These are phyloP conservation scores for Suhomyces kunorum DNA, from an alignment of 1,139 yeast species.

Conservation along the genomic window DNA sequence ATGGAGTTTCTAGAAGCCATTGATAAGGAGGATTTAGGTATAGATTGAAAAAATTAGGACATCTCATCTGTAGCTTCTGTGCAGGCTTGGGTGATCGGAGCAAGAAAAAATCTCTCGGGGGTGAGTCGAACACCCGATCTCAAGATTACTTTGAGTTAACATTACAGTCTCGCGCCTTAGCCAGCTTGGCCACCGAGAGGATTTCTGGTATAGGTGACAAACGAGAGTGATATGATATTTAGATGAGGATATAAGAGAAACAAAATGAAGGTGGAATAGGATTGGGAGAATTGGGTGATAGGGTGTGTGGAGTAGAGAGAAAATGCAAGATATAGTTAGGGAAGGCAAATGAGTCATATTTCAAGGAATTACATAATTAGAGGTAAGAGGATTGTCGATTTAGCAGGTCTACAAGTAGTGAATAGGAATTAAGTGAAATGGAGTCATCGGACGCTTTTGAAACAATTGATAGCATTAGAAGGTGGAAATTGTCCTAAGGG, in stretches of 20 bases:
- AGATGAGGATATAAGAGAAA: background rate
- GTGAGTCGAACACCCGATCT: constrained; percentile 87
- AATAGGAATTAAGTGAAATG: too few species aligned
- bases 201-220: constrained; percentile 3
- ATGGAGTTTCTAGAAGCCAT: constrained; percentile 83
- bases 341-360: too few species aligned
- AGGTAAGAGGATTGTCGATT: too few species aligned
- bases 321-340: too few species aligned
- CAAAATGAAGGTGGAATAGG: background rate
- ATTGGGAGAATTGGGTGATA: too few species aligned
- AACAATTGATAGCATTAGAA: too few species aligned
- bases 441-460: too few species aligned
- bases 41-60: constrained; percentile 8
- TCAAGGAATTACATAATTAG: too few species aligned
- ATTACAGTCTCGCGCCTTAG: constrained; percentile 82
- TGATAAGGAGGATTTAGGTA: constrained; percentile 21
- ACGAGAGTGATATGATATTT: background rate
- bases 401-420: too few species aligned
- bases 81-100: constrained; percentile 4
- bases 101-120: constrained; percentile 65
- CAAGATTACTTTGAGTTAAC: constrained; percentile 53
- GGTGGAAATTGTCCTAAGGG: too few species aligned
- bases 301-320: too few species aligned
- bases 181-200: constrained; percentile 80
- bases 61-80: constrained; percentile 11